phyloP scores from a whole-genome alignment of 1,139 yeast species.

The Hansenula lynferdii region DNA sequence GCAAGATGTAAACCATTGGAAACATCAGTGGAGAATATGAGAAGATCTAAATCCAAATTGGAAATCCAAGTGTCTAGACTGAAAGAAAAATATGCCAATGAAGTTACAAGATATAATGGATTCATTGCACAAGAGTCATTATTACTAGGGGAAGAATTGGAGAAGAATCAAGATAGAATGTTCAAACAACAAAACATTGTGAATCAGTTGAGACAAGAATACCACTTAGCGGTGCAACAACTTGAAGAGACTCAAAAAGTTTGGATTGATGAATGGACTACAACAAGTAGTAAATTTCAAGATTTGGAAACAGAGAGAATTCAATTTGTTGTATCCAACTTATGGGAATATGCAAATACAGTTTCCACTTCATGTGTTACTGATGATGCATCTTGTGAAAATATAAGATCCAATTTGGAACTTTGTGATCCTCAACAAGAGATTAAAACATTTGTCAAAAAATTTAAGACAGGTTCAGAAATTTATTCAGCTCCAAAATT shows the following conservation, averaged over 20 bases:
- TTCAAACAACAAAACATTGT: conserved; percentile 49
- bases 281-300: conserved; percentile 65
- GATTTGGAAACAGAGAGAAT: conserved; percentile 75
- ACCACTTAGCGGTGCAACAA: conserved; percentile 52
- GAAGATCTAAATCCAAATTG: conserved; percentile 34
- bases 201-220: conserved; percentile 46
- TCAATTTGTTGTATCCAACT: conserved; percentile 64
- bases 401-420: conserved; percentile 63
- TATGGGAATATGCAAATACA: conserved; percentile 81
- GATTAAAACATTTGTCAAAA: conserved; percentile 47
- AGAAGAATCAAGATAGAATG: conserved; percentile 58
- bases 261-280: conserved; percentile 80
- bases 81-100: conserved; percentile 52
- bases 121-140: conserved; percentile 61
- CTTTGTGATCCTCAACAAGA: conserved; percentile 62
- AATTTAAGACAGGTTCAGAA: conserved; percentile 63
- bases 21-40: conserved; percentile 35
- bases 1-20: conserved; percentile 44
- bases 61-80: conserved; percentile 34
- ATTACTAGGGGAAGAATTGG: conserved; percentile 75
- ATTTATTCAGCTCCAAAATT: conserved; percentile 53
- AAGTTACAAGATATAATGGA: conserved; percentile 55
- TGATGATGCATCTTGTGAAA: conserved; percentile 72
- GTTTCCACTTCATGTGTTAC: conserved; percentile 75
- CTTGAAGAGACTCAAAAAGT: conserved; percentile 64